Evolutionary conservation across 306 rosid genomes (phyloP).

Genomic region (Mimosa bimucronata): DNA sequence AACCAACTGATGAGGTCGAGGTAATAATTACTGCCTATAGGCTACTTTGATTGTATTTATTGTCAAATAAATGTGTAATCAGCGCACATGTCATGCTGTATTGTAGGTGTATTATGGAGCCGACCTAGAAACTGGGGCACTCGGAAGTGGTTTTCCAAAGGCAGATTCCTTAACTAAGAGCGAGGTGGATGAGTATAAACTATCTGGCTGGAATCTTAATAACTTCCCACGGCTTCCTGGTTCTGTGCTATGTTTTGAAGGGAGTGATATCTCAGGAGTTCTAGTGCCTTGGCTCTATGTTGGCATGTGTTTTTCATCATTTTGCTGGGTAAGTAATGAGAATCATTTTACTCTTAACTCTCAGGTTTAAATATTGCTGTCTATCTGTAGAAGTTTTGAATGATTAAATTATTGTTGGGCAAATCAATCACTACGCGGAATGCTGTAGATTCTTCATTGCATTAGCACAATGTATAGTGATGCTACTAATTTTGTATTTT

Average conservation of each 20-base stretch:
- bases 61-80: conserved; percentile 22
- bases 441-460: conserved; percentile 15
- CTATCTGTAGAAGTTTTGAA: not conserved
- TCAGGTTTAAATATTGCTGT: conserved; percentile 2
- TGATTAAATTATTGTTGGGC: not conserved
- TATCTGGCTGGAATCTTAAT: conserved; percentile 94
- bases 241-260: conserved; percentile 83
- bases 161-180: conserved; percentile 51
- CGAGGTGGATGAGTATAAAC: conserved; percentile 52
- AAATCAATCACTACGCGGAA: conserved; percentile 9
- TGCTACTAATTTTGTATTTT: conserved; percentile 28
- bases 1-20: conserved; percentile 91
- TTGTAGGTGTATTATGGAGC: conserved; percentile 93
- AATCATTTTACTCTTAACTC: conserved; percentile 23
- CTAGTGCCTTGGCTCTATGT: conserved; percentile 97
- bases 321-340: conserved; percentile 91
- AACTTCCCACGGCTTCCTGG: conserved; percentile 90
- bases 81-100: conserved; percentile 26
- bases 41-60: conserved; percentile 20
- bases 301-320: conserved; percentile 98
- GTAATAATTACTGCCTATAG: conserved; percentile 44
- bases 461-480: not conserved
- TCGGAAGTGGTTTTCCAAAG: conserved; percentile 95
- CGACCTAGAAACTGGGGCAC: conserved; percentile 83
- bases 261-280: conserved; percentile 94